Conservation (phyloP, 2,329 filamentous ascomycete genomes). For the Neobulgaria alba region DNA sequence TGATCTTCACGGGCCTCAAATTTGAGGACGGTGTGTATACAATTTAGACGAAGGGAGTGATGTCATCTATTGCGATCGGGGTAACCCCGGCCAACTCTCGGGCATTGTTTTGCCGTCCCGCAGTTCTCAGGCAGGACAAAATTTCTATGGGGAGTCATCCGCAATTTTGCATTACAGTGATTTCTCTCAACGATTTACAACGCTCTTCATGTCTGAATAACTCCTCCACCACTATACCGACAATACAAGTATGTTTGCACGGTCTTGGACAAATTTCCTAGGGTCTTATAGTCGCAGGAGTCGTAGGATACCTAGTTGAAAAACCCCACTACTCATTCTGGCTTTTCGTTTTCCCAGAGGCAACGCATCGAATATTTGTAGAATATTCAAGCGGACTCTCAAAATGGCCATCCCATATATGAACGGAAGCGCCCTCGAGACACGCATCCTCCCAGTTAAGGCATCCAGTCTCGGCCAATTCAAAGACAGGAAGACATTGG, state of each 20-base stretch:
- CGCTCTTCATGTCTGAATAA: background rate
- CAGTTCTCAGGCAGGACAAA: background rate
- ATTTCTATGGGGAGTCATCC: background rate
- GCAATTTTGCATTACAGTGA: background rate
- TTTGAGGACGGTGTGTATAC: no score
- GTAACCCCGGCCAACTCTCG: background rate
- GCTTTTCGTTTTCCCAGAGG: background rate
- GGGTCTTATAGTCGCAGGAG: background rate
- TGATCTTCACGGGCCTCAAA: no score
- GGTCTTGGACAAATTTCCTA: background rate
- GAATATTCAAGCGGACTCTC: background rate
- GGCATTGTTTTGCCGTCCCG: no score
- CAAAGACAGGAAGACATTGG: slow-evolving; percentile 16
- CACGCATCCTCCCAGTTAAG: slow-evolving; percentile 20
- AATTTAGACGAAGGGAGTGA: no score
- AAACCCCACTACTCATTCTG: background rate
- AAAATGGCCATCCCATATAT: background rate
- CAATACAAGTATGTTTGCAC: background rate
- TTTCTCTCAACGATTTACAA: background rate
- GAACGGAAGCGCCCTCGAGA: slow-evolving; percentile 5
- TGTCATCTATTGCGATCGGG: background rate
- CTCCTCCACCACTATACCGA: background rate
- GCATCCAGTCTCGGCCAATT: slow-evolving; percentile 19
- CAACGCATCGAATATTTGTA: background rate
- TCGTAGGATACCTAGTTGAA: slow-evolving; percentile 1